phyloP scores from a whole-genome alignment of 305 asterid species.

The Striga hermonthica region DNA sequence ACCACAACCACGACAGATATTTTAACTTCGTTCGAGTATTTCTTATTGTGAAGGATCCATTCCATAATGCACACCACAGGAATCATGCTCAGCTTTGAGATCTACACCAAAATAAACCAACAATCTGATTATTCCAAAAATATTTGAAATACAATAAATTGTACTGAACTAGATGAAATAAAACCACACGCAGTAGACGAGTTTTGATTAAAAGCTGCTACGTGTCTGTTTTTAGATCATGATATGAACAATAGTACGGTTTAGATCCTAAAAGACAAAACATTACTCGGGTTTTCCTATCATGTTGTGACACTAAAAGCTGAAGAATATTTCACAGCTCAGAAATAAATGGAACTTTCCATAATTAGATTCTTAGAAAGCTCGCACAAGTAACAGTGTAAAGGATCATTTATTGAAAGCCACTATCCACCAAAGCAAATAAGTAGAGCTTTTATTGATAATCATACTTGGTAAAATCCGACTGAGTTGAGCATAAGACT shows the following conservation, averaged over 20 bases:
- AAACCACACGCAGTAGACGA: neutral
- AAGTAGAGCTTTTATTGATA: slow-evolving; percentile 20
- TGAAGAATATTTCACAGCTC: neutral
- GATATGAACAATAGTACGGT: neutral
- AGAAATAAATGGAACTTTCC: too few relatives aligned
- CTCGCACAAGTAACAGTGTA: slow-evolving; percentile 11
- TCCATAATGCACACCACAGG: slow-evolving; percentile 93
- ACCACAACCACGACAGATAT: slow-evolving; percentile 81
- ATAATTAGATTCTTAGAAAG: slow-evolving; percentile 10
- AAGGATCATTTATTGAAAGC: neutral
- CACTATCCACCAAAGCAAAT: slow-evolving; percentile 10
- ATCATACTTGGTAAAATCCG: slow-evolving; percentile 87
- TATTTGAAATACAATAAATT: slow-evolving; percentile 9
- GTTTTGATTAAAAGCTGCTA: neutral
- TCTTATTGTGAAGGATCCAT: slow-evolving; percentile 85
- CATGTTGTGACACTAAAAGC: too few relatives aligned
- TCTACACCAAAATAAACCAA: slow-evolving; percentile 43
- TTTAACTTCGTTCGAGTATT: slow-evolving; percentile 75
- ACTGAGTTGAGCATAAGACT: slow-evolving; percentile 96
- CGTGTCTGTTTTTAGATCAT: neutral
- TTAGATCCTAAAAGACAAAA: neutral
- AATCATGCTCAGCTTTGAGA: slow-evolving; percentile 94
- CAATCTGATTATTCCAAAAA: slow-evolving; percentile 32
- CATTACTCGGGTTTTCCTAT: neutral
- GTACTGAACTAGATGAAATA: slow-evolving; percentile 2